These are phyloP conservation scores for Suhomyces kunorum DNA, from an alignment of 1,139 yeast genomes.

Conservation along the genomic window DNA sequence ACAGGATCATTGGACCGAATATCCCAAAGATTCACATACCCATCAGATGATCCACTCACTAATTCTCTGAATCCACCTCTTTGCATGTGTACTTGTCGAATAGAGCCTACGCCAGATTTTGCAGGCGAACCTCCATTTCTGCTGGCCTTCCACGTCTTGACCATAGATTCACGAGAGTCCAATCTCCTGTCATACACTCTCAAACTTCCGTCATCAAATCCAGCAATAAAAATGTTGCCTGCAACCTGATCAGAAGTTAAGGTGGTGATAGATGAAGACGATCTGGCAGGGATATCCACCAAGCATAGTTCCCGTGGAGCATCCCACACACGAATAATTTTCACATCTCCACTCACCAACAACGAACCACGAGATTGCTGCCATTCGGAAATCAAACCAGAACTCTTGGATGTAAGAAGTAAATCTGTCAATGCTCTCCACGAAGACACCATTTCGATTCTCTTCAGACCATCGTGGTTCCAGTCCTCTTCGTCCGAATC, in stretches of 20 bases:
- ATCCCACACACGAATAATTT: constrained; percentile 91
- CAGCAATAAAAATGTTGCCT: constrained; percentile 88
- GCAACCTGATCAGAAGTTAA: constrained; percentile 94
- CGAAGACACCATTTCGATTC: constrained; percentile 69
- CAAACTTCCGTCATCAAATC: constrained; percentile 90
- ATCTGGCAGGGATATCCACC: constrained; percentile 86
- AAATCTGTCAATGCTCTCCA: constrained; percentile 95
- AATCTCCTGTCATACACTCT: constrained; percentile 89
- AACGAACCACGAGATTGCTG: constrained; percentile 93
- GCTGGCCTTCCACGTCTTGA: constrained; percentile 62
- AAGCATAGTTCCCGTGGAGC: constrained; percentile 90
- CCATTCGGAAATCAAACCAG: constrained; percentile 92
- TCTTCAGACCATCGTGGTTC: constrained; percentile 27
- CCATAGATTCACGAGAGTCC: constrained; percentile 84
- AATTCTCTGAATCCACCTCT: constrained; percentile 94
- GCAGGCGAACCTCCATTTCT: constrained; percentile 15
- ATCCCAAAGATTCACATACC: constrained; percentile 88
- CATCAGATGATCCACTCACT: constrained; percentile 81
- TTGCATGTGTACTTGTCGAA: constrained; percentile 89
- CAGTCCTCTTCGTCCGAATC: constrained; percentile 21
- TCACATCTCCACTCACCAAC: constrained; percentile 92
- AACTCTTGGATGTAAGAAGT: constrained; percentile 73
- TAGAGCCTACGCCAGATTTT: constrained; percentile 52
- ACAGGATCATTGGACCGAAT: constrained; percentile 75
- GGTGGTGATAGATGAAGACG: constrained; percentile 85